phyloP scores from a whole-genome alignment of 2,329 filamentous ascomycete genomes.

The Venturia asperata region DNA sequence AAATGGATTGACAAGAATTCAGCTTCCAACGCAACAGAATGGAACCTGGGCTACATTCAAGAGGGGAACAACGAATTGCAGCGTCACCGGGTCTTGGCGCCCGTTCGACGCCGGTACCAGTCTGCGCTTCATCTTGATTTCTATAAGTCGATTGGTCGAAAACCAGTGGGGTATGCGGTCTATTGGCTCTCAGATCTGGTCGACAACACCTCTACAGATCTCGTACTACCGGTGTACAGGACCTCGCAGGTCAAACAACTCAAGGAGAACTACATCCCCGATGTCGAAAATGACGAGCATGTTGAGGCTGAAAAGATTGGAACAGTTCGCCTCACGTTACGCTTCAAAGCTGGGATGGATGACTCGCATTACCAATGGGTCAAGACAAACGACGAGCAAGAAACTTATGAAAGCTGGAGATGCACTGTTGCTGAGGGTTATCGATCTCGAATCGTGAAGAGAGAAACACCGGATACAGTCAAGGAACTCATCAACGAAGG shows the following conservation, averaged over 20 bases:
- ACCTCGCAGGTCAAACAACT: slow-evolving; percentile 6
- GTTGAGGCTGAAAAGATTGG: neutral
- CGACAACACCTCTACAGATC: slow-evolving; percentile 2
- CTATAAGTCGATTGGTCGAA: neutral
- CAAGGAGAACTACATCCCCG: slow-evolving; percentile 6
- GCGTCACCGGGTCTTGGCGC: neutral
- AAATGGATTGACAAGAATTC: slow-evolving; percentile 1
- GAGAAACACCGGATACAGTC: neutral
- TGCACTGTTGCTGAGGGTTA: slow-evolving; percentile 6
- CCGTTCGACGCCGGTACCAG: slow-evolving; percentile 4
- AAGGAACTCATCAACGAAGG: neutral
- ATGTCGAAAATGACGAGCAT: neutral
- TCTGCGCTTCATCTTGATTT: slow-evolving; percentile 2
- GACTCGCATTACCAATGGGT: slow-evolving; percentile 9
- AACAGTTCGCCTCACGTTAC: neutral
- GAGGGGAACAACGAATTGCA: slow-evolving; percentile 1
- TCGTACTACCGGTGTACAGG: neutral
- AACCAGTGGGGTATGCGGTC: slow-evolving; percentile 1
- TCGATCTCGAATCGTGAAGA: neutral
- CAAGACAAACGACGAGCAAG: slow-evolving; percentile 9
- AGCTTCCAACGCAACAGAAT: neutral
- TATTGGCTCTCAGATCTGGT: slow-evolving; percentile 8
- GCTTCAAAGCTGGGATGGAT: slow-evolving; percentile 5
- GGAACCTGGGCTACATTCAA: slow-evolving; percentile 7
- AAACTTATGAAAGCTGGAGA: slow-evolving; percentile 1